A percentile compares a stretch with the other conserved stretches of the same genome.
Conservation (phyloP, 306 rosid genomes). For the Glycyrrhiza uralensis region DNA sequence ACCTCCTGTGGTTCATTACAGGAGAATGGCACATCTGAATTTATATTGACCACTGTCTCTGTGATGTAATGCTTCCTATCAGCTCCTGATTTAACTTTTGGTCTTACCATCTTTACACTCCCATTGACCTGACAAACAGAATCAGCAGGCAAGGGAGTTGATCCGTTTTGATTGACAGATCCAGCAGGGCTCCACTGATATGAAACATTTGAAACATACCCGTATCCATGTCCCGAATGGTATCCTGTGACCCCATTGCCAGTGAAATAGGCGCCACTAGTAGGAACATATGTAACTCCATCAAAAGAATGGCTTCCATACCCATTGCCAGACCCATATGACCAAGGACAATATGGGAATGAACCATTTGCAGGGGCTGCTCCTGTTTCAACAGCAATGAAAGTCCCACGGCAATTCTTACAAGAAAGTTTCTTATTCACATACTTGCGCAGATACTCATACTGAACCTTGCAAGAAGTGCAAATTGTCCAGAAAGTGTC, state of each 20-base stretch:
- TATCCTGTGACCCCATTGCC: constrained; percentile 70
- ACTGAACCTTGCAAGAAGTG: constrained; percentile 95
- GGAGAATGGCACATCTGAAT: constrained; percentile 40
- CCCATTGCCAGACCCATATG: constrained; percentile 72
- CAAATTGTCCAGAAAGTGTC: constrained; percentile 99
- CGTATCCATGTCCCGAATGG: constrained; percentile 70
- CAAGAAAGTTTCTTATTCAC: constrained; percentile 95
- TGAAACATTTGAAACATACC: constrained; percentile 71
- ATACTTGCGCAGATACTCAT: constrained; percentile 96
- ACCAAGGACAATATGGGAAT: constrained; percentile 84
- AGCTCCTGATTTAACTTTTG: constrained; percentile 53
- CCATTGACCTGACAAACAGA: constrained; percentile 59
- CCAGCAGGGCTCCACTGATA: constrained; percentile 79
- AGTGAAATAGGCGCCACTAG: constrained; percentile 47
- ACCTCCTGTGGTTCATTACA: constrained; percentile 43
- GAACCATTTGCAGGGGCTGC: constrained; percentile 91
- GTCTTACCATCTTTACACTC: constrained; percentile 53
- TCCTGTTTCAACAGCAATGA: constrained; percentile 88
- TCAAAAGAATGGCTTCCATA: constrained; percentile 75
- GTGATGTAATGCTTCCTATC: constrained; percentile 49
- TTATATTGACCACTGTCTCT: constrained; percentile 40
- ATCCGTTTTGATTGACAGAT: constrained; percentile 54
- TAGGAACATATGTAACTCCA: constrained; percentile 74
- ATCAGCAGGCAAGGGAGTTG: constrained; percentile 46
- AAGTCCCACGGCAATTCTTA: constrained; percentile 92